phyloP scores from a whole-genome alignment of 2,329 filamentous ascomycete species.

The Diatrype stigma region DNA sequence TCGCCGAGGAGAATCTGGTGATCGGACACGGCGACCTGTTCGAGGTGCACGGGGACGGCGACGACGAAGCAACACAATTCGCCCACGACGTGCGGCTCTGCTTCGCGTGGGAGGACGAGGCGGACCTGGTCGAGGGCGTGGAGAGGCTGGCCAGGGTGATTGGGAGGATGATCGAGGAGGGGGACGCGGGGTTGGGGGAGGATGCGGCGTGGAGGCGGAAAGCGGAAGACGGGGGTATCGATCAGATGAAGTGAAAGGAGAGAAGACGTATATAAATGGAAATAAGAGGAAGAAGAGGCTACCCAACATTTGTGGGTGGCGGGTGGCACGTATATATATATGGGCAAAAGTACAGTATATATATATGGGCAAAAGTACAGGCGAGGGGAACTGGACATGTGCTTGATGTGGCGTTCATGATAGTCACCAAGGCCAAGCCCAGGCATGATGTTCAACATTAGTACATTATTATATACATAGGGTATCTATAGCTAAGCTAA shows the following conservation, averaged over 20 bases:
- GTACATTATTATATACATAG: neutral
- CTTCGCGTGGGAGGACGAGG: conserved; percentile 69
- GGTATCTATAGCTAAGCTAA: neutral
- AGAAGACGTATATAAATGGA: too few relatives aligned
- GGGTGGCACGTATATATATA: too few relatives aligned
- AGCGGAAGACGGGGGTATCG: neutral
- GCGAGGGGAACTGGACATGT: too few relatives aligned
- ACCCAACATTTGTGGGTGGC: too few relatives aligned
- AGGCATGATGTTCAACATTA: too few relatives aligned
- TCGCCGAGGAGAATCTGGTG: conserved; percentile 60
- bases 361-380: too few relatives aligned
- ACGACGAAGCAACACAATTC: conserved; percentile 52
- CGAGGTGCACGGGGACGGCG: conserved; percentile 59
- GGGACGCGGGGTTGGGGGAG: neutral
- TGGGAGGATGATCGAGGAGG: neutral
- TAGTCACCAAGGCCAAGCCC: too few relatives aligned
- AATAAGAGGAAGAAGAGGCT: too few relatives aligned
- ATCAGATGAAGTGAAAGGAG: neutral
- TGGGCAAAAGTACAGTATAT: too few relatives aligned
- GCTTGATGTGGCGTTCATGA: too few relatives aligned
- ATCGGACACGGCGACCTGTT: conserved; percentile 69
- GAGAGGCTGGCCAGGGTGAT: conserved; percentile 52
- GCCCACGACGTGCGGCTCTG: conserved; percentile 60
- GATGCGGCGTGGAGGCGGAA: neutral
- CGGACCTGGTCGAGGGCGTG: conserved; percentile 63